Conservation (phyloP, 2,329 filamentous ascomycete species). For the Xylaria arbuscula region DNA sequence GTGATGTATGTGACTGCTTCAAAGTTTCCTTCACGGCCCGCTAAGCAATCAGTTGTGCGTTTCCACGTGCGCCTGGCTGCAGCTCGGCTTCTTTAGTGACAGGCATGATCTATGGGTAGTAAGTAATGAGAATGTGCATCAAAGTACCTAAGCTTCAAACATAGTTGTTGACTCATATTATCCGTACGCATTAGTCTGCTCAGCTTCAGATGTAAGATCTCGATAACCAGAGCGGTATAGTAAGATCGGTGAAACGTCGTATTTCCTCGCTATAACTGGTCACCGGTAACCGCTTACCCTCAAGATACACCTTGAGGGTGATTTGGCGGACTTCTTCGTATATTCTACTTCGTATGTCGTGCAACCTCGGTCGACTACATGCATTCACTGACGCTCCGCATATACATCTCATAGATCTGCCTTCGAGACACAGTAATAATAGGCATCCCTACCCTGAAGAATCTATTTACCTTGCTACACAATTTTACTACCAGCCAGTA, state of each 20-base stretch:
- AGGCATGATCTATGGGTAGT: neutral
- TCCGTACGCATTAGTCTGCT: constrained; percentile 5
- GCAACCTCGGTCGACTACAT: constrained; percentile 42
- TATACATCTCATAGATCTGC: constrained; percentile 37
- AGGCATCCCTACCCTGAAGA: constrained; percentile 3
- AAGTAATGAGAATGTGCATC: neutral
- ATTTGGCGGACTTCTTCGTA: constrained; percentile 32
- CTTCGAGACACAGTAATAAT: constrained; percentile 15
- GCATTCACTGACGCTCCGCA: constrained; percentile 38
- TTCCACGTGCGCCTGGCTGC: constrained; percentile 23
- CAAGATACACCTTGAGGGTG: neutral
- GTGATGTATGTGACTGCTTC: constrained; percentile 13
- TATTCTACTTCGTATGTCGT: constrained; percentile 40
- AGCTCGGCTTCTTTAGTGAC: neutral
- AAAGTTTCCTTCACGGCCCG: constrained; percentile 6
- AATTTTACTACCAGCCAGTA: constrained; percentile 13
- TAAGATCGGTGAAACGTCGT: constrained; percentile 33
- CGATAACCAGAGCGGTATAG: constrained; percentile 1
- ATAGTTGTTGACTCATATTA: neutral
- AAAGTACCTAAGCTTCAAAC: neutral
- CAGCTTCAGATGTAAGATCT: constrained; percentile 18
- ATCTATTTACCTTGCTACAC: neutral
- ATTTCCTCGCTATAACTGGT: constrained; percentile 8
- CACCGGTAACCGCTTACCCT: constrained; percentile 8
- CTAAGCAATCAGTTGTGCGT: constrained; percentile 22